Evolutionary conservation across 495 filamentous ascomycete genomes (phyloP).

Genomic region (Aspergillus funiculosus): DNA sequence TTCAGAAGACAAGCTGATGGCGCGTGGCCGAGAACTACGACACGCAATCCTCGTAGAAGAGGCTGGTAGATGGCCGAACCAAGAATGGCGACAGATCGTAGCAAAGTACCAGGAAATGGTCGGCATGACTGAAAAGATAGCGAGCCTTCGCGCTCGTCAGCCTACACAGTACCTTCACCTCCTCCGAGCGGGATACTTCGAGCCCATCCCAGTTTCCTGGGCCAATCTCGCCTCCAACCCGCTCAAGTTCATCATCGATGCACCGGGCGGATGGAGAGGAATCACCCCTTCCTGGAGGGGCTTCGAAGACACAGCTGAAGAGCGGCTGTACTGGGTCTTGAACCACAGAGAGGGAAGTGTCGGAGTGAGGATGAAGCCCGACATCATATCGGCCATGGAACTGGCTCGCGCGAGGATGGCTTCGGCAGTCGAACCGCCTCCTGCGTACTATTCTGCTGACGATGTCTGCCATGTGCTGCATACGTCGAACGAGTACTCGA

Average conservation of each 20-base stretch:
- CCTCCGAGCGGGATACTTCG: conserved; percentile 45
- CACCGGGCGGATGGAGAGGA: conserved; percentile 41
- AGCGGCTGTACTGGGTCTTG: conserved; percentile 45
- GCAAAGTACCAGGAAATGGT: conserved; percentile 36
- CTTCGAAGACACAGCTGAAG: conserved; percentile 43
- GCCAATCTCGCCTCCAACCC: conserved; percentile 36
- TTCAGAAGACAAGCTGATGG: conserved; percentile 6
- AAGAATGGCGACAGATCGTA: conserved; percentile 33
- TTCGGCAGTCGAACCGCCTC: conserved; percentile 34
- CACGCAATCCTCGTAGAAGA: conserved; percentile 38
- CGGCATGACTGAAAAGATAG: conserved; percentile 36
- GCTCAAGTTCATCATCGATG: conserved; percentile 42
- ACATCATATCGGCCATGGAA: conserved; percentile 38
- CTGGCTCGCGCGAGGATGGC: conserved; percentile 40
- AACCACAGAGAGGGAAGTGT: conserved; percentile 34
- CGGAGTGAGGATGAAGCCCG: conserved; percentile 35
- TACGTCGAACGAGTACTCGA: conserved; percentile 38
- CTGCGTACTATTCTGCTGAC: conserved; percentile 32
- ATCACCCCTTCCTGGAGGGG: conserved; percentile 45
- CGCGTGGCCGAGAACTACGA: conserved; percentile 18
- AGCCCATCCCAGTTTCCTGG: conserved; percentile 45
- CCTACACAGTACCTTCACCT: conserved; percentile 45
- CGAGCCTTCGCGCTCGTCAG: conserved; percentile 28
- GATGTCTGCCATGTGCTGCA: conserved; percentile 39
- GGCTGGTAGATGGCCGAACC: conserved; percentile 37